Evolutionary conservation across 78 protist species (phyloP).

Genomic region (Guillardia theta): DNA sequence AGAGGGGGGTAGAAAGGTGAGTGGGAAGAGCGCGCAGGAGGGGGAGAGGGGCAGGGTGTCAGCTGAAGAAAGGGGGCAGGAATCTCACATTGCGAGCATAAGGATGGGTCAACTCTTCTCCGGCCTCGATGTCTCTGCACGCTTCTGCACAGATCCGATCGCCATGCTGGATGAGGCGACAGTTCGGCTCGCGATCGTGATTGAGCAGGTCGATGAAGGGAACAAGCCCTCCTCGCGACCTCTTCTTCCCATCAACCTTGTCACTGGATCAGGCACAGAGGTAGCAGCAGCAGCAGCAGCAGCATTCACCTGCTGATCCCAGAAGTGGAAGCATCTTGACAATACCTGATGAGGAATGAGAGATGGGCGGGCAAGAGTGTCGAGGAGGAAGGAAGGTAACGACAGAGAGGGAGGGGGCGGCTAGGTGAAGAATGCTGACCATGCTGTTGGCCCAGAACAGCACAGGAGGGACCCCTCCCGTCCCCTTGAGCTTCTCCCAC

Average conservation of each 20-base stretch:
- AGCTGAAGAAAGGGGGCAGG: background rate
- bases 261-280: too few relatives aligned
- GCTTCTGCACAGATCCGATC: background rate
- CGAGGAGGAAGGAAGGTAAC: too few relatives aligned
- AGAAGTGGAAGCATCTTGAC: background rate
- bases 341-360: too few relatives aligned
- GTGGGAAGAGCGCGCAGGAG: background rate
- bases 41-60: too few relatives aligned
- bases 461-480: background rate
- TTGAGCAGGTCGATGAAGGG: background rate
- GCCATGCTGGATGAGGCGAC: background rate
- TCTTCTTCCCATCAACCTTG: background rate
- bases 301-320: background rate
- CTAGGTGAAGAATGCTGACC: too few relatives aligned
- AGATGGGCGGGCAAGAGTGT: too few relatives aligned
- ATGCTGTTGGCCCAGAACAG: background rate
- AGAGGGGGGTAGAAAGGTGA: background rate
- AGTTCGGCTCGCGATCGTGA: background rate
- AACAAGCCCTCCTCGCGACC: background rate
- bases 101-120: background rate
- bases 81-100: background rate
- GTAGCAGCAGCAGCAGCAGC: too few relatives aligned
- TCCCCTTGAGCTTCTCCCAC: background rate
- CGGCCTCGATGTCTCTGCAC: background rate
- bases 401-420: too few relatives aligned